Evolutionary conservation across 2,329 filamentous ascomycete genomes (phyloP).

Genomic region (Hymenoscyphus fructigenus): DNA sequence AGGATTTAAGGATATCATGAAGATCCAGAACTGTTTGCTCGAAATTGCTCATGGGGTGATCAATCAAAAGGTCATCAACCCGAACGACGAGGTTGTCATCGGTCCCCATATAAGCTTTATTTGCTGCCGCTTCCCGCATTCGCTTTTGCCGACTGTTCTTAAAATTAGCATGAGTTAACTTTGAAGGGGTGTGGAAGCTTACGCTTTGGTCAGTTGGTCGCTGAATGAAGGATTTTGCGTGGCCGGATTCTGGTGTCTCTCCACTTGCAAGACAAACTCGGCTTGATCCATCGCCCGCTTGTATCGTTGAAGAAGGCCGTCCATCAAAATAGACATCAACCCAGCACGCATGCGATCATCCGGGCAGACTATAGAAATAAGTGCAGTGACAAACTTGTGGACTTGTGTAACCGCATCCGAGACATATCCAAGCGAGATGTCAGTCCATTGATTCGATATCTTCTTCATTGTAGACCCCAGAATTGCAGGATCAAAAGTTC

Average conservation of each 20-base stretch:
- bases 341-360: not conserved
- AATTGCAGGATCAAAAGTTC: constrained; percentile 6
- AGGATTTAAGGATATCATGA: constrained; percentile 59
- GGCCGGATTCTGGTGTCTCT: constrained; percentile 38
- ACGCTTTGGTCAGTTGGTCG: constrained; percentile 29
- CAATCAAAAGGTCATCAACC: not conserved
- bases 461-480: not conserved
- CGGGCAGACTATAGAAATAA: not conserved
- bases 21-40: constrained; percentile 49
- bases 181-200: not conserved
- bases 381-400: constrained; percentile 1
- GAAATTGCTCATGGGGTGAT: constrained; percentile 32
- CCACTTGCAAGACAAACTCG: not conserved
- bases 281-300: not conserved
- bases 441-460: constrained; percentile 3
- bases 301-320: not conserved
- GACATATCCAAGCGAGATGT: not conserved
- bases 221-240: constrained; percentile 57
- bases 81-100: not conserved
- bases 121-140: not conserved
- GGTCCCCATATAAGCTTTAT: not conserved
- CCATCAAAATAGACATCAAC: not conserved
- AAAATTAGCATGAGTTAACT: no score
- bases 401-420: not conserved
- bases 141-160: not conserved